Conservation (phyloP, 495 filamentous ascomycete genomes). For the Aspergillus panamensis region DNA sequence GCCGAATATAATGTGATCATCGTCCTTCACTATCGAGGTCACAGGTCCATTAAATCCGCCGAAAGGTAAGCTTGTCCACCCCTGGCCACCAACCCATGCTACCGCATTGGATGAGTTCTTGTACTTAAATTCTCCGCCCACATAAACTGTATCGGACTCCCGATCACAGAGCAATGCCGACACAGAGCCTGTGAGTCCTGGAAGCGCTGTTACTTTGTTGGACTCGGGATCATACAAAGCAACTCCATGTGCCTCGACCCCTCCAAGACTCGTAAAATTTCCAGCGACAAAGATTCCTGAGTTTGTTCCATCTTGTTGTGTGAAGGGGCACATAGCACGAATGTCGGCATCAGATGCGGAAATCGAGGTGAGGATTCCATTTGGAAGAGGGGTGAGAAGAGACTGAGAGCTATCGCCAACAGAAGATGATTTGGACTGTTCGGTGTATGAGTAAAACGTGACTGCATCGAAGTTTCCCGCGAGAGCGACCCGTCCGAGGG, state of each 20-base stretch:
- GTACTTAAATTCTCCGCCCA: conserved; percentile 80
- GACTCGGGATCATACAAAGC: conserved; percentile 74
- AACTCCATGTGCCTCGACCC: conserved; percentile 68
- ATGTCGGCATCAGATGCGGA: conserved; percentile 78
- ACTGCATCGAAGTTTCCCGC: conserved; percentile 89
- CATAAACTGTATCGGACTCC: conserved; percentile 78
- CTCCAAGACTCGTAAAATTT: conserved; percentile 92
- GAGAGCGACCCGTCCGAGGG: conserved; percentile 79
- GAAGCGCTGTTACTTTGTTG: conserved; percentile 62
- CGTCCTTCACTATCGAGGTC: conserved; percentile 73
- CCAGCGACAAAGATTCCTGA: conserved; percentile 81
- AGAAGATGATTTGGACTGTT: conserved; percentile 66
- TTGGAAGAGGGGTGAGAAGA: conserved; percentile 77
- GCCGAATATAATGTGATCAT: conserved; percentile 85
- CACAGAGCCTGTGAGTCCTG: conserved; percentile 78
- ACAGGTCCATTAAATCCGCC: conserved; percentile 94
- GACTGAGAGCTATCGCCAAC: conserved; percentile 74
- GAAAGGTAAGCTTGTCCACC: conserved; percentile 86
- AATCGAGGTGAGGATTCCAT: conserved; percentile 74
- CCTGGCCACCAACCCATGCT: conserved; percentile 64
- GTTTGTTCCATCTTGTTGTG: conserved; percentile 60
- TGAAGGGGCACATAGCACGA: conserved; percentile 79
- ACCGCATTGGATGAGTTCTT: conserved; percentile 84
- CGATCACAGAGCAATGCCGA: conserved; percentile 78
- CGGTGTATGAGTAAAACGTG: conserved; percentile 80